Conservation (phyloP, 2,329 filamentous ascomycete species). For the Myriosclerotinia curreyana region DNA sequence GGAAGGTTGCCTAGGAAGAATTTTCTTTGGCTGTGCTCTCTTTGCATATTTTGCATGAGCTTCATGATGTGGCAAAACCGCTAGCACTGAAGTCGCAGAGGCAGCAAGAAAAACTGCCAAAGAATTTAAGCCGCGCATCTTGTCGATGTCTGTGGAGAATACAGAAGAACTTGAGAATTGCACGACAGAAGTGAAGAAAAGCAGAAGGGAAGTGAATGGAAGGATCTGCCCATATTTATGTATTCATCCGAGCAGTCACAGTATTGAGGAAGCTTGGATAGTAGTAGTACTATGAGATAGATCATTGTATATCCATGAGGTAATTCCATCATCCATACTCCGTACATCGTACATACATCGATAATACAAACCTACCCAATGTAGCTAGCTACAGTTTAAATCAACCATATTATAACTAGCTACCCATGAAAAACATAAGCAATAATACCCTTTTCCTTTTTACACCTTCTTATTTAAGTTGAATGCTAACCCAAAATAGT, state of each 20-base stretch:
- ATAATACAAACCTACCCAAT: background rate
- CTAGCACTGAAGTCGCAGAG: conserved; percentile 3
- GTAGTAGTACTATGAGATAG: background rate
- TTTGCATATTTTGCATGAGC: conserved; percentile 19
- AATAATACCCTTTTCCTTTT: background rate
- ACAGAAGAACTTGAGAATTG: background rate
- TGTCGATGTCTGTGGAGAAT: background rate
- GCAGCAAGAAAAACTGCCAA: conserved; percentile 17
- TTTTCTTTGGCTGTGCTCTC: conserved; percentile 13
- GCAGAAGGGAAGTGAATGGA: background rate
- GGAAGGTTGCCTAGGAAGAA: conserved; percentile 22
- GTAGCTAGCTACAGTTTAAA: background rate
- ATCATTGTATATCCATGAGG: background rate
- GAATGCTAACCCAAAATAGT: background rate
- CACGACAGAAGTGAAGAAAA: background rate
- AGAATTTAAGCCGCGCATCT: conserved; percentile 13
- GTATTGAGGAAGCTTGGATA: background rate
- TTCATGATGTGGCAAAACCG: background rate
- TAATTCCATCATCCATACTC: background rate
- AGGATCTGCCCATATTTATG: background rate
- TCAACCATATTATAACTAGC: background rate
- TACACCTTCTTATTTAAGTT: conserved; percentile 6
- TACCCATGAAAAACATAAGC: background rate
- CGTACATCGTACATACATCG: background rate
- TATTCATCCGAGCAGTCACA: no score